Conservation (phyloP, 2,329 filamentous ascomycete genomes). For the Amylocarpus encephaloides region DNA sequence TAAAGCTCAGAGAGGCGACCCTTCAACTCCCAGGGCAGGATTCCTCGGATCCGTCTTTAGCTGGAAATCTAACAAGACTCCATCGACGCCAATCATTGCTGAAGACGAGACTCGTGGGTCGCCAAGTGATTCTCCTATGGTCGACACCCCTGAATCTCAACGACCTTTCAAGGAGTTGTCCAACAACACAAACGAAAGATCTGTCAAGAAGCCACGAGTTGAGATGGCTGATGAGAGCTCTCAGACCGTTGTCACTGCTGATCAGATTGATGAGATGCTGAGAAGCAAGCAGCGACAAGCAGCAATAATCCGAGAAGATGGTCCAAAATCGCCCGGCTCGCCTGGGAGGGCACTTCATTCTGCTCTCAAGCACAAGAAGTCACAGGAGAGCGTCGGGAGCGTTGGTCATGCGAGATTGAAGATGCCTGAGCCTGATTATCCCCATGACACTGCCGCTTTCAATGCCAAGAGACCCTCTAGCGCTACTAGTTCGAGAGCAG, state of each 20-base stretch:
- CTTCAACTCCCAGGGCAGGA: conserved; percentile 36
- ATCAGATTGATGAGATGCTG: conserved; percentile 72
- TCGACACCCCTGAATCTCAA: conserved; percentile 47
- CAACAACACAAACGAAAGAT: conserved; percentile 44
- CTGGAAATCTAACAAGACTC: conserved; percentile 38
- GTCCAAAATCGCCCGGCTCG: conserved; percentile 18
- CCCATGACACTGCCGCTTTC: conserved; percentile 33
- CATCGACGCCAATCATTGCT: conserved; percentile 45
- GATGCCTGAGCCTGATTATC: conserved; percentile 31
- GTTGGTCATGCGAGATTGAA: conserved; percentile 36
- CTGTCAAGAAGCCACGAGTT: conserved; percentile 35
- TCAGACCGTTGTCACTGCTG: conserved; percentile 78
- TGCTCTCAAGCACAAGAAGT: conserved; percentile 39
- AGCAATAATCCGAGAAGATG: conserved; percentile 20
- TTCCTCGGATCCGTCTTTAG: conserved; percentile 40
- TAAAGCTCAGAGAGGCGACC: conserved; percentile 15
- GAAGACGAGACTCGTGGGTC: conserved; percentile 60
- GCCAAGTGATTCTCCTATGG: conserved; percentile 43
- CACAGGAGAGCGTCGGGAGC: conserved; percentile 45
- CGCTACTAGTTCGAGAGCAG: conserved; percentile 57
- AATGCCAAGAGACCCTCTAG: conserved; percentile 58
- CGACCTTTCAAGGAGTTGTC: conserved; percentile 57
- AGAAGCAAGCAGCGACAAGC: conserved; percentile 41
- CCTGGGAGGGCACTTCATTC: conserved; percentile 29
- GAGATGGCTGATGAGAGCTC: conserved; percentile 63